Percentiles rank a stretch among this genome's conserved stretches.
Conservation (phyloP, 2,329 filamentous ascomycete genomes). For the Chrysoporthe deuterocubensis region DNA sequence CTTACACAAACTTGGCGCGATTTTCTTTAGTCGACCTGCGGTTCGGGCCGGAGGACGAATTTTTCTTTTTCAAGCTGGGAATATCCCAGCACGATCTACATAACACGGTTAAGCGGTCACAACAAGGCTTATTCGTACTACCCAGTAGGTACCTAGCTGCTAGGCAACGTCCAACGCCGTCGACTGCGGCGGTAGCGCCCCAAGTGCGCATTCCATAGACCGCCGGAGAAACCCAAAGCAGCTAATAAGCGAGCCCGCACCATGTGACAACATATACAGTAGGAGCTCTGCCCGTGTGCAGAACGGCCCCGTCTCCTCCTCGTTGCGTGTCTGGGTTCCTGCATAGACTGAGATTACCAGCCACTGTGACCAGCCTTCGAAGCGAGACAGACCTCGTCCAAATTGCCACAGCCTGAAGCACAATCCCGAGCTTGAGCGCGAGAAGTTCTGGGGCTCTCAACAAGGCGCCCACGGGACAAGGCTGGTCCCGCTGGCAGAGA, state of each 20-base stretch:
- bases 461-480: slow-evolving; percentile 1
- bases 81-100: not conserved
- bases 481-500: slow-evolving; percentile 12
- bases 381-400: not conserved
- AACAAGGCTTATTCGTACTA: too few relatives aligned
- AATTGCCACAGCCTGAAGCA: slow-evolving; percentile 6
- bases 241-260: too few relatives aligned
- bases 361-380: not conserved
- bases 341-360: not conserved
- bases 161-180: not conserved
- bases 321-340: not conserved
- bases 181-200: not conserved
- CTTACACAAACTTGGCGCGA: not conserved
- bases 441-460: slow-evolving; percentile 9
- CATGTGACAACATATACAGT: too few relatives aligned
- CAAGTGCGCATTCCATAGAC: too few relatives aligned
- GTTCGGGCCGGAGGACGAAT: not conserved
- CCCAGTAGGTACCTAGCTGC: too few relatives aligned
- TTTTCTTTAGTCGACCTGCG: not conserved
- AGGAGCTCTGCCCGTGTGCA: not conserved
- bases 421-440: not conserved
- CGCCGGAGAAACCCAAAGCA: too few relatives aligned
- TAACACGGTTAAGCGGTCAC: not conserved
- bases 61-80: not conserved
- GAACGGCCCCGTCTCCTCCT: not conserved